These are phyloP conservation scores for Solanum sitiens DNA, from an alignment of 257 asterid genomes.

Conservation along the genomic window DNA sequence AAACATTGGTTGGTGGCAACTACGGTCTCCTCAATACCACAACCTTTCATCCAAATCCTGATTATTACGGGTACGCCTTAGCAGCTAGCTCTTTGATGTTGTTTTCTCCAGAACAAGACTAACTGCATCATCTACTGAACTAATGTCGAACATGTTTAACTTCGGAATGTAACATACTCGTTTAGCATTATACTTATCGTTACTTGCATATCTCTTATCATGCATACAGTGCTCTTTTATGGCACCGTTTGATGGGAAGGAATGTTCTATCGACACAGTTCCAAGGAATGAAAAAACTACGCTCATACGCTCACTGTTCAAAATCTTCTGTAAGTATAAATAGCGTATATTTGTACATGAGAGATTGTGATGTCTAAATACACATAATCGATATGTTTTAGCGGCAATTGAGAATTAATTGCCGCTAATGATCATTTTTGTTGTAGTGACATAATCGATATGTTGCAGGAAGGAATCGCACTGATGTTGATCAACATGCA, in stretches of 20 bases:
- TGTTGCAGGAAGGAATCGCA: slow-evolving; percentile 53
- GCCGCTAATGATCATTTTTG: too few species aligned
- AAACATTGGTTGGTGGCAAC: slow-evolving; percentile 81
- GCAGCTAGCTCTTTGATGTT: neutral
- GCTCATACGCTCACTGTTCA: slow-evolving; percentile 78
- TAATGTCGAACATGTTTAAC: neutral
- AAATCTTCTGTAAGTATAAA: slow-evolving; percentile 43
- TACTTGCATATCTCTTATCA: neutral
- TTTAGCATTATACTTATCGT: neutral
- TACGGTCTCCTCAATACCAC: slow-evolving; percentile 69
- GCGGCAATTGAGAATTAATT: too few species aligned
- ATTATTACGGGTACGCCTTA: slow-evolving; percentile 59
- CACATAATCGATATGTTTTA: neutral
- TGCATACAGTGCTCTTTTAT: slow-evolving; percentile 65
- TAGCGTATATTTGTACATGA: neutral
- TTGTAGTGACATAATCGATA: neutral
- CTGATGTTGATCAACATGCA: slow-evolving; percentile 75
- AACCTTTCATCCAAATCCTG: slow-evolving; percentile 73
- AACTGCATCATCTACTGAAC: neutral
- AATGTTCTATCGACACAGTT: slow-evolving; percentile 48
- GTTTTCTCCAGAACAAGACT: neutral
- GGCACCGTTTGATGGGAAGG: slow-evolving; percentile 90
- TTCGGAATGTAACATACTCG: neutral
- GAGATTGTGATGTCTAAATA: neutral
- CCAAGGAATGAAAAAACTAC: slow-evolving; percentile 41